Evolutionary conservation across 2,329 filamentous ascomycete species (phyloP).

Genomic region (Aspergillus pseudotamarii): DNA sequence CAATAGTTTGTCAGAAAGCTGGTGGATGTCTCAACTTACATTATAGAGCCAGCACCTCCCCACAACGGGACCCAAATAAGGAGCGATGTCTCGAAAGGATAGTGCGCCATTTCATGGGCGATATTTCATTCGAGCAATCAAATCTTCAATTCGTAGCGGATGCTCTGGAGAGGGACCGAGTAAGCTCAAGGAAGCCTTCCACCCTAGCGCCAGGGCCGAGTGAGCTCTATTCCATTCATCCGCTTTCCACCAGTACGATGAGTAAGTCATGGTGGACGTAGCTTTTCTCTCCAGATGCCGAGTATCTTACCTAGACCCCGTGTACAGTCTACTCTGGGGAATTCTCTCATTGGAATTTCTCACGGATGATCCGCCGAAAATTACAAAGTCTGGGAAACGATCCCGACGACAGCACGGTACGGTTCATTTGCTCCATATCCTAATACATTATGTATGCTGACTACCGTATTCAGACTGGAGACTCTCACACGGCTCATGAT

Average conservation of each 20-base stretch:
- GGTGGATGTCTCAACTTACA: neutral
- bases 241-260: constrained; percentile 21
- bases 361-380: constrained; percentile 33
- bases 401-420: constrained; percentile 2
- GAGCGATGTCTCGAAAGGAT: neutral
- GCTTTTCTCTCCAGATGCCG: neutral
- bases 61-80: neutral
- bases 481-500: constrained; percentile 26
- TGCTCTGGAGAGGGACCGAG: neutral
- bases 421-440: neutral
- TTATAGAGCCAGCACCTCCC: neutral
- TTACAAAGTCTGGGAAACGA: constrained; percentile 26
- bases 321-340: constrained; percentile 40
- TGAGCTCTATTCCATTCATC: constrained; percentile 1
- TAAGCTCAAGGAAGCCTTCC: neutral
- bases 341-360: constrained; percentile 42
- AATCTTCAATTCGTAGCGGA: neutral
- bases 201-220: neutral
- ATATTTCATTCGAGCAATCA: neutral
- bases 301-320: neutral
- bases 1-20: neutral
- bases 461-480: constrained; percentile 7
- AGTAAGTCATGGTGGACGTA: constrained; percentile 19
- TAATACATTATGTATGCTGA: neutral
- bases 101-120: neutral